Percentiles rank a stretch among this genome's conserved stretches.
phyloP scores from a whole-genome alignment of 2,329 filamentous ascomycete species.

The Penicillium sp. region DNA sequence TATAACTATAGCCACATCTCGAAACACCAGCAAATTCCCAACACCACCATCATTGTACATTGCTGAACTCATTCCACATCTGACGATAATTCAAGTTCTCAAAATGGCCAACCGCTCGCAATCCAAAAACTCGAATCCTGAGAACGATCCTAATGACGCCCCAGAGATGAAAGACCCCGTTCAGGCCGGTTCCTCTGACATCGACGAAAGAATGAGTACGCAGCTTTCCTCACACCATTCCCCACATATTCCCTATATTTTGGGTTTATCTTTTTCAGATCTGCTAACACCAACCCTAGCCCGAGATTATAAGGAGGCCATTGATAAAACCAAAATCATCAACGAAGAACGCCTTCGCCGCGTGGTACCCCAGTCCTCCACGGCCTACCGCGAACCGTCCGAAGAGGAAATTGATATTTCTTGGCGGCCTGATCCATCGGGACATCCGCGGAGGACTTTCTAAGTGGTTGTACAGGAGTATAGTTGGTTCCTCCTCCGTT shows the following conservation, averaged over 20 bases:
- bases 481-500: neutral
- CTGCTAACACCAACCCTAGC: conserved; percentile 2
- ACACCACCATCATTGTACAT: neutral
- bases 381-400: conserved; percentile 14
- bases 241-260: neutral
- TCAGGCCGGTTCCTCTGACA: neutral
- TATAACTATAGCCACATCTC: neutral
- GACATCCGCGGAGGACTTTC: conserved; percentile 3
- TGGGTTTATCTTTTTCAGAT: neutral
- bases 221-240: neutral
- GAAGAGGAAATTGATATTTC: conserved; percentile 19
- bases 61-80: neutral
- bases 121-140: neutral
- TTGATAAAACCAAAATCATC: conserved; percentile 19
- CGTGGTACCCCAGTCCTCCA: conserved; percentile 15
- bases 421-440: conserved; percentile 8
- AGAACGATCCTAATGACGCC: neutral
- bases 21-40: neutral
- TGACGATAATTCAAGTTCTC: neutral
- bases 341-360: conserved; percentile 17
- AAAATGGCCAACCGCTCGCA: neutral
- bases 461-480: neutral
- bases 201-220: conserved; percentile 9
- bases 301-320: conserved; percentile 19
- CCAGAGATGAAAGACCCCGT: neutral